A percentile compares a stretch with the other conserved stretches of the same genome.
phyloP scores from a whole-genome alignment of 2,329 filamentous ascomycete genomes.

The Colletotrichum lindemuthianum region DNA sequence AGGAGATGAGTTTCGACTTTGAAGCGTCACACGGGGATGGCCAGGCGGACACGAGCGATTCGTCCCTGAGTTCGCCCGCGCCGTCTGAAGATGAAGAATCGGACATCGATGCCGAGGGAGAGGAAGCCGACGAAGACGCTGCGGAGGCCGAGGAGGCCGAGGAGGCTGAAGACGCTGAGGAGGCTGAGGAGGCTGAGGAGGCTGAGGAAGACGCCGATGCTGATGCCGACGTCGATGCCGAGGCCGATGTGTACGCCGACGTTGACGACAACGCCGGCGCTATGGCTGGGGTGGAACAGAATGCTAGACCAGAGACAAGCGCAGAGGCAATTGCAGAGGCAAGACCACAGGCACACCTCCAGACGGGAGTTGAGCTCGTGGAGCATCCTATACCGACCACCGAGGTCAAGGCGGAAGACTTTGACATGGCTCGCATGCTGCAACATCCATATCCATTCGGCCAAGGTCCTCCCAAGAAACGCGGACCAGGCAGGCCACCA shows the following conservation, averaged over 20 bases:
- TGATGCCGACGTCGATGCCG: conserved; percentile 29
- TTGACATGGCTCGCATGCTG: conserved; percentile 44
- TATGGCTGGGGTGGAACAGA: conserved; percentile 42
- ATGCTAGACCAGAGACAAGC: conserved; percentile 43
- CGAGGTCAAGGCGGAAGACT: conserved; percentile 43
- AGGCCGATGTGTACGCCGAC: conserved; percentile 42
- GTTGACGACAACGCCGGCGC: conserved; percentile 42
- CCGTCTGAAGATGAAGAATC: conserved; percentile 49
- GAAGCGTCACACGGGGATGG: conserved; percentile 69
- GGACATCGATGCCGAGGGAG: conserved; percentile 40
- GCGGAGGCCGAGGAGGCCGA: conserved; percentile 9
- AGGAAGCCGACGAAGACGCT: conserved; percentile 37
- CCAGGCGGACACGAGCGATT: conserved; percentile 65
- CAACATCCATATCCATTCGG: conserved; percentile 51
- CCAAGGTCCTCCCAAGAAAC: conserved; percentile 63
- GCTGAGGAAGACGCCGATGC: conserved; percentile 37
- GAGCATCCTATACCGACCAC: conserved; percentile 21
- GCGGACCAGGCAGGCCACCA: conserved; percentile 82
- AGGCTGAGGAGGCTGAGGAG: conserved; percentile 34
- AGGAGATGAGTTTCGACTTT: conserved; percentile 80
- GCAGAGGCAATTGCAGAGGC: conserved; percentile 39
- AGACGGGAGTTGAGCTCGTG: conserved; percentile 39
- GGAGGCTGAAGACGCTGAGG: conserved; percentile 41
- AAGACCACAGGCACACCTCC: conserved; percentile 40
- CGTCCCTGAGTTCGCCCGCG: conserved; percentile 56